Conservation (phyloP, 805 yeast genomes). For the Saccharomycopsis babjevae region DNA sequence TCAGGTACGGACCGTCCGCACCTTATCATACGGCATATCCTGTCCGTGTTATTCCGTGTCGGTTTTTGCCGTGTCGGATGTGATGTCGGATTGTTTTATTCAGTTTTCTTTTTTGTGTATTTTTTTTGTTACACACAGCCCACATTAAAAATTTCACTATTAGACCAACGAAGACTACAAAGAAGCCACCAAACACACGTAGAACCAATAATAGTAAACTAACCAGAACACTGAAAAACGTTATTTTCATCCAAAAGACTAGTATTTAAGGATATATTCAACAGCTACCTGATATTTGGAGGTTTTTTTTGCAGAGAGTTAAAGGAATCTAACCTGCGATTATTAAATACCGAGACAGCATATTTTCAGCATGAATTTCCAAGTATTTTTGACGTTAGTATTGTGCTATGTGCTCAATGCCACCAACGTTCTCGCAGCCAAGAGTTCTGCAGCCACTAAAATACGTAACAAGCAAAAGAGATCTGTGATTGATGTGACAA, state of each 20-base stretch:
- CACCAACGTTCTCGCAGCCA: constrained; percentile 1
- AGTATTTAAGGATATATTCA: too few species aligned
- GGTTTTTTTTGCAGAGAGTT: too few species aligned
- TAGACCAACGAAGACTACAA: background rate
- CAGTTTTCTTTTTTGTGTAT: background rate
- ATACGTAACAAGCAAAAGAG: constrained; percentile 10
- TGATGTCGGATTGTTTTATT: background rate
- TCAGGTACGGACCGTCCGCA: too few species aligned
- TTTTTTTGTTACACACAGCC: background rate
- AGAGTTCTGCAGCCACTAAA: constrained; percentile 4
- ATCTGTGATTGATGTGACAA: constrained; percentile 40
- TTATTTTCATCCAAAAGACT: background rate
- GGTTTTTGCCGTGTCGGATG: too few species aligned
- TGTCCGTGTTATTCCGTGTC: too few species aligned
- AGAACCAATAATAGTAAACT: too few species aligned
- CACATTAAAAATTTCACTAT: background rate
- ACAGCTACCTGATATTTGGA: too few species aligned
- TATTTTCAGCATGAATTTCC: background rate
- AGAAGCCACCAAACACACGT: too few species aligned
- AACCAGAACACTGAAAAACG: background rate
- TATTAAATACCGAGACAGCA: background rate
- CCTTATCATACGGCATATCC: too few species aligned
- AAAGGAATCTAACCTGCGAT: too few species aligned
- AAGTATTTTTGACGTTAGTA: background rate
- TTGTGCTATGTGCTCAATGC: background rate